phyloP scores from a whole-genome alignment of 2,329 filamentous ascomycete genomes.

The Fusarium praegraminearum region DNA sequence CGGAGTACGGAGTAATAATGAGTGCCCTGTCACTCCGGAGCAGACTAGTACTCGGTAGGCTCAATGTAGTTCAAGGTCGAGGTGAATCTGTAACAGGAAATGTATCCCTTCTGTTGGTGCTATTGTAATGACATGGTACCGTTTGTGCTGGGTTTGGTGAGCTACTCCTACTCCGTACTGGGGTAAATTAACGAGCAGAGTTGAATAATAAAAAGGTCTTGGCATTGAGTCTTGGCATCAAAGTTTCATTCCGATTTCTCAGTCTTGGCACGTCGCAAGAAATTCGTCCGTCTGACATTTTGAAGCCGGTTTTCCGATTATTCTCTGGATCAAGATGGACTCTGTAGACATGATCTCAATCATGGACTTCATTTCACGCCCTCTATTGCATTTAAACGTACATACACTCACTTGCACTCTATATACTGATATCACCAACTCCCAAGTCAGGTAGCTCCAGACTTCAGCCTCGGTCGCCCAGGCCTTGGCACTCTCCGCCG shows the following conservation, averaged over 20 bases:
- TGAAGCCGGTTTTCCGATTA: conserved; percentile 8
- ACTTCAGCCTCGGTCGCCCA: conserved; percentile 36
- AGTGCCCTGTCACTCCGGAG: neutral
- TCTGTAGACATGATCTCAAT: neutral
- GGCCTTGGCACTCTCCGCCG: conserved; percentile 42
- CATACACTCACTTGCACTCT: neutral
- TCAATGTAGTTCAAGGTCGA: neutral
- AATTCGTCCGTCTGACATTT: conserved; percentile 9
- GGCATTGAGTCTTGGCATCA: conserved; percentile 37
- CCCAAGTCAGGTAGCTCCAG: neutral
- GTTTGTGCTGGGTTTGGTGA: neutral
- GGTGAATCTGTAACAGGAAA: neutral
- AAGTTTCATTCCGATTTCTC: conserved; percentile 19
- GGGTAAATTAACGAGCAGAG: conserved; percentile 10
- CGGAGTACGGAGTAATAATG: neutral
- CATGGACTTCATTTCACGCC: neutral
- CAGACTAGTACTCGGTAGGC: neutral
- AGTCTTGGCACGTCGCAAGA: conserved; percentile 39
- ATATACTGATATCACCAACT: neutral
- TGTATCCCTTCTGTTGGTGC: neutral
- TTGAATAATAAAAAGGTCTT: conserved; percentile 12
- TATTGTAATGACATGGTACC: neutral
- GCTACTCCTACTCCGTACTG: neutral
- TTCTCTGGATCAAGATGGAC: neutral
- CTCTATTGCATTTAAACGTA: neutral